Conservation (phyloP, 345 rosid species). For the Lepidium africanum region DNA sequence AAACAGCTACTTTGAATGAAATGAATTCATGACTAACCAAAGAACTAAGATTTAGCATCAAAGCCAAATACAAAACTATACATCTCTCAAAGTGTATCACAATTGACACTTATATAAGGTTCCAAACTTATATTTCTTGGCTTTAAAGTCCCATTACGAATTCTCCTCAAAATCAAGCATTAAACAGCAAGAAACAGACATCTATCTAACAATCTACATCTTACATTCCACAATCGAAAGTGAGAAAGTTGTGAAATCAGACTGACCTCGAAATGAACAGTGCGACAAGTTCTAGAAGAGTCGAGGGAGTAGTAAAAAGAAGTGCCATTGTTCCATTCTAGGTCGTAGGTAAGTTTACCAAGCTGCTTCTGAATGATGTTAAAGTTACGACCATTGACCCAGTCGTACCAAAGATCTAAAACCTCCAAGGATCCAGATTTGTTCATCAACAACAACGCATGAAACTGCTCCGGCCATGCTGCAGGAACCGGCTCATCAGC, state of each 20-base stretch:
- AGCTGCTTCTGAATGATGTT: slow-evolving; percentile 67
- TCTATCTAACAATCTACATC: too few species aligned
- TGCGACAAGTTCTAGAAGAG: slow-evolving; percentile 33
- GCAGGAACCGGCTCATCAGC: slow-evolving; percentile 37
- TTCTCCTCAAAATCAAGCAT: not conserved
- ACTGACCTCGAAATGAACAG: slow-evolving; percentile 41
- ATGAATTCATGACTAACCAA: not conserved
- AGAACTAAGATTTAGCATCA: too few species aligned
- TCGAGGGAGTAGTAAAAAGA: slow-evolving; percentile 49
- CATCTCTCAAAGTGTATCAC: too few species aligned
- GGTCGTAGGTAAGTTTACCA: slow-evolving; percentile 43
- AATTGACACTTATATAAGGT: too few species aligned
- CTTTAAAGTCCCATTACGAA: not conserved
- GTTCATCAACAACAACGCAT: slow-evolving; percentile 51
- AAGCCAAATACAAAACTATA: too few species aligned
- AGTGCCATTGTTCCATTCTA: slow-evolving; percentile 65
- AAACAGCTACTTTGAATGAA: not conserved
- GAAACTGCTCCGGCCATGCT: slow-evolving; percentile 65
- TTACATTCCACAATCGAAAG: not conserved
- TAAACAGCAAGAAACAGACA: not conserved
- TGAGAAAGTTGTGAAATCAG: not conserved
- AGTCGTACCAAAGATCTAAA: slow-evolving; percentile 65
- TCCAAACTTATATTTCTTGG: too few species aligned
- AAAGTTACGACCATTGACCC: slow-evolving; percentile 61
- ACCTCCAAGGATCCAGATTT: slow-evolving; percentile 44